Base-by-base conservation (phyloP, 2,329 filamentous ascomycete genomes). In the Diaporthe citri region DNA sequence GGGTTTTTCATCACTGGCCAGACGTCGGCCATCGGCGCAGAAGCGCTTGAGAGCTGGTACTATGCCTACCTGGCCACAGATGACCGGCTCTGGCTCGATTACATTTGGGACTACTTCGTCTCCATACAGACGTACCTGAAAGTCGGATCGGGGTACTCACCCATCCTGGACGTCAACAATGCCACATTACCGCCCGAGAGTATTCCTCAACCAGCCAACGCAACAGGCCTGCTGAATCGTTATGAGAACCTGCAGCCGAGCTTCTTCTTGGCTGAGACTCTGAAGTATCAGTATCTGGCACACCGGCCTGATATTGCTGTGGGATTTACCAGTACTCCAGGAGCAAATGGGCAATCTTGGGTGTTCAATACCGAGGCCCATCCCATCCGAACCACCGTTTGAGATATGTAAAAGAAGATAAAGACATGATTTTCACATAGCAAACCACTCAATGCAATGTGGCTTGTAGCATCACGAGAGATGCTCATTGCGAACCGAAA, bases 261-360 rank as follows among this genome's bases (percentile, higher is more conserved):
- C 39, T 73, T 57, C 48, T 73, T 73, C 17, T 39, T 73, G 51
- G 71, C 71, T 4, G 71, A 73, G 51, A 64, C 64, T 0, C 31
- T 73, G 6, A 73, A 73, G 36, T 73, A 73, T 25, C 71, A 73
- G 39, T 73, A 67, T 10, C 41, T 73, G 64, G 51, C 59, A 22
- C 48, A 64, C 22, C 39, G 71, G 15, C 25, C 55, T 41, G 71
- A 55, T n/a, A 34, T 62, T 59, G 6, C 20, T 59, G 60, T 67
- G 39, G 46, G 71, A 7, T 34, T 48, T 20, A 22, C 60, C 28
- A 66, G 46, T 34, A 57, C 57, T 4, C 12, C 28, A 7, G 60
- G 51, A 39, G 10, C 43, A 57, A 12, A 73, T 20, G 51, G 64
- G 31, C 71, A 57, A n/a, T 56, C 55, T 59, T 43, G 60, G 41